Evolutionary conservation across 2,329 filamentous ascomycete genomes (phyloP).

Genomic region (Knoxdaviesia proteae): DNA sequence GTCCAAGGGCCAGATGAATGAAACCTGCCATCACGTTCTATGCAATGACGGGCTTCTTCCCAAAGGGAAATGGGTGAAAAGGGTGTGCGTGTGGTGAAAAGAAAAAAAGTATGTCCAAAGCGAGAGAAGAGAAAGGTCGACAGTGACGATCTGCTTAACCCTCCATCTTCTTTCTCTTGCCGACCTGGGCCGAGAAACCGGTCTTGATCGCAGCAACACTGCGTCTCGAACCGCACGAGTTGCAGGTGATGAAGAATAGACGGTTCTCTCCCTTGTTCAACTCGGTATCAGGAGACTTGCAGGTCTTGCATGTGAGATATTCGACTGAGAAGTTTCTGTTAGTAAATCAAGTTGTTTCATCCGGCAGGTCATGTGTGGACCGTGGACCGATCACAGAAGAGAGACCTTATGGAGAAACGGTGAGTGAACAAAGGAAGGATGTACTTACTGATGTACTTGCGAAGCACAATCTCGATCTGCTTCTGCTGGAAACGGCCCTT

Average conservation of each 20-base stretch:
- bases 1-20: too few species aligned
- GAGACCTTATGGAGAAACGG: not conserved
- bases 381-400: not conserved
- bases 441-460: constrained; percentile 75
- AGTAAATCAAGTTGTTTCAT: constrained; percentile 6
- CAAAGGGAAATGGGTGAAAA: too few species aligned
- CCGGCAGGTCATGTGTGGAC: not conserved
- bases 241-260: constrained; percentile 97
- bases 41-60: too few species aligned
- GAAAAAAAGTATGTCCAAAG: too few species aligned
- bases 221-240: constrained; percentile 57
- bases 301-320: constrained; percentile 98
- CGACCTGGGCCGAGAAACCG: constrained; percentile 98
- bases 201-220: constrained; percentile 97
- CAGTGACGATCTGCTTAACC: constrained; percentile 30
- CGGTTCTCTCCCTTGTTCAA: constrained; percentile 98
- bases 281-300: constrained; percentile 82
- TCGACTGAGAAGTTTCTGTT: constrained; percentile 37
- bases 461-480: constrained; percentile 91
- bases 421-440: not conserved
- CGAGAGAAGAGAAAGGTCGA: too few species aligned
- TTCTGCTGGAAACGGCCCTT: constrained; percentile 99
- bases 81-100: too few species aligned
- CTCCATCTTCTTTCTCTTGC: constrained; percentile 91
- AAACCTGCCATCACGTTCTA: too few species aligned